Percentiles rank a stretch among this genome's conserved stretches.
Evolutionary conservation across 2,329 filamentous ascomycete genomes (phyloP).

Genomic region (Fusarium liriodendri): DNA sequence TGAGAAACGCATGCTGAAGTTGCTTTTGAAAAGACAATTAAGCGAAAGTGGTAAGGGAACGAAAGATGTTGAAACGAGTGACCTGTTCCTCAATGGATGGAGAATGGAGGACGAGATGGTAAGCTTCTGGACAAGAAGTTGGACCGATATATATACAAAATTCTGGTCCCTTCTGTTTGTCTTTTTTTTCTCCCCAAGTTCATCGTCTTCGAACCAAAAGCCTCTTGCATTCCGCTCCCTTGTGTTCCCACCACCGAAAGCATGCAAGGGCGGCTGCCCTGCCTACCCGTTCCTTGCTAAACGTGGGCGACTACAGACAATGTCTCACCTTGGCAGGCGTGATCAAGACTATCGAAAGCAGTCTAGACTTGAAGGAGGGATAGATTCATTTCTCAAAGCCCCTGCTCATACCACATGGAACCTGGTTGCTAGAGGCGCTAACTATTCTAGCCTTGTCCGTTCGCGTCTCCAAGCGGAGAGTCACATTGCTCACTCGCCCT

Average conservation of each 20-base stretch:
- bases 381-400: slow-evolving; percentile 6
- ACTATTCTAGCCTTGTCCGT: not conserved
- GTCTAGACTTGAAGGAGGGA: not conserved
- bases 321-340: slow-evolving; percentile 25
- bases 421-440: not conserved
- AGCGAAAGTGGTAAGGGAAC: slow-evolving; percentile 16
- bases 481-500: not conserved
- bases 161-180: not conserved
- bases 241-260: slow-evolving; percentile 10
- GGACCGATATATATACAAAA: slow-evolving; percentile 23
- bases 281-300: not conserved
- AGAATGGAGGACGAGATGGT: slow-evolving; percentile 32
- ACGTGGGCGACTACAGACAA: not conserved
- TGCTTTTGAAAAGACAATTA: not conserved
- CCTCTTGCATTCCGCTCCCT: slow-evolving; percentile 19
- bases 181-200: not conserved
- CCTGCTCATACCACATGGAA: slow-evolving; percentile 5
- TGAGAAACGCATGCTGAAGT: slow-evolving; percentile 28
- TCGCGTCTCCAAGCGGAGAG: not conserved
- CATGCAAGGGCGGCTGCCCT: slow-evolving; percentile 28
- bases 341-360: not conserved
- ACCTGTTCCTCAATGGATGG: slow-evolving; percentile 32
- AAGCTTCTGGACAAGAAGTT: slow-evolving; percentile 6
- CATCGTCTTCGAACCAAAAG: not conserved
- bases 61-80: slow-evolving; percentile 29